phyloP scores from a whole-genome alignment of 352 stramenopile species.

The Ophiocytium majus region DNA sequence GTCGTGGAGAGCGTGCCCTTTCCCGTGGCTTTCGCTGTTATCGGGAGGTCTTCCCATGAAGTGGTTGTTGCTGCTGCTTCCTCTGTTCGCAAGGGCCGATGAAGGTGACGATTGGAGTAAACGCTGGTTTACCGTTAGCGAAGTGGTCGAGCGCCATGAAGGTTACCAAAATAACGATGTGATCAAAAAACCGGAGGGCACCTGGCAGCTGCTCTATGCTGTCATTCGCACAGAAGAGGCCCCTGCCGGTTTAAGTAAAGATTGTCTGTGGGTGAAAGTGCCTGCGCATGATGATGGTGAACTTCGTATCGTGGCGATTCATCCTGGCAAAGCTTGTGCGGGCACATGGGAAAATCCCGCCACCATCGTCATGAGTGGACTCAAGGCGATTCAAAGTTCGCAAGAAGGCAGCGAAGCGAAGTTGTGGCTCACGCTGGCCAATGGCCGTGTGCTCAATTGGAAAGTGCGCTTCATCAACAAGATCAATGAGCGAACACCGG shows the following conservation, averaged over 20 bases:
- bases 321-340: no score
- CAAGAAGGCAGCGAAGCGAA: no score
- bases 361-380: no score
- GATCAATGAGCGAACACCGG: no score
- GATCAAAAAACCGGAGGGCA: not conserved
- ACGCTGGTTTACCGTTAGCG: not conserved
- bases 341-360: no score
- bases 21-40: slow-evolving; percentile 17
- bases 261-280: not conserved
- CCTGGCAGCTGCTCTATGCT: not conserved
- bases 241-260: not conserved
- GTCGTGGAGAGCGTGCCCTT: no score
- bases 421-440: no score
- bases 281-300: not conserved
- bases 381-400: no score
- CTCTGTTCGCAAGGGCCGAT: not conserved
- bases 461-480: no score
- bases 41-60: not conserved
- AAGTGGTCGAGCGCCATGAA: not conserved
- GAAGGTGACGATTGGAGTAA: not conserved
- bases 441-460: no score
- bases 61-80: not conserved
- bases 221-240: not conserved
- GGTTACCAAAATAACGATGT: slow-evolving; percentile 11
- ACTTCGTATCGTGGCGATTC: not conserved